A percentile compares a stretch with the other conserved stretches of the same genome.
Evolutionary conservation across 2,329 filamentous ascomycete species (phyloP).

Genomic region (Colletotrichum destructivum): DNA sequence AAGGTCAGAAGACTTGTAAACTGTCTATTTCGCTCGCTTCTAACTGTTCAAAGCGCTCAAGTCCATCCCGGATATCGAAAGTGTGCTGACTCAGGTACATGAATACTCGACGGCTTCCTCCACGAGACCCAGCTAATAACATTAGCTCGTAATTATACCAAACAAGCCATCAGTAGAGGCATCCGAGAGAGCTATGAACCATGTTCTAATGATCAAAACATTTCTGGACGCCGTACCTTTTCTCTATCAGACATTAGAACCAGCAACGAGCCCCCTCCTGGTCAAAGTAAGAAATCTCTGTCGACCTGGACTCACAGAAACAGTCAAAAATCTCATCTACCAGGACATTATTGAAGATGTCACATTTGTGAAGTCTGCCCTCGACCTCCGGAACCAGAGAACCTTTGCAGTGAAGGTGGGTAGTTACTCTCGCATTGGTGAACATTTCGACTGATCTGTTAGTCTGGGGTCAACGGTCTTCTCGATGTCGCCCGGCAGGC

Average conservation of each 20-base stretch:
- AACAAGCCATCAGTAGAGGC: slow-evolving; percentile 75
- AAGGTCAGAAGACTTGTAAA: slow-evolving; percentile 64
- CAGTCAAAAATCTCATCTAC: slow-evolving; percentile 76
- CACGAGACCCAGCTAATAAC: slow-evolving; percentile 41
- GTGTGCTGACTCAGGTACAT: slow-evolving; percentile 79
- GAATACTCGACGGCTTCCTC: rapidly evolving
- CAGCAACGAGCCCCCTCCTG: slow-evolving; percentile 76
- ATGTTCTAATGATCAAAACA: slow-evolving; percentile 88
- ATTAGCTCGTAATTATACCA: slow-evolving; percentile 82
- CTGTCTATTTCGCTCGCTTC: not conserved
- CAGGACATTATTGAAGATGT: slow-evolving; percentile 86
- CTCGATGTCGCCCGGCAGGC: slow-evolving; percentile 91
- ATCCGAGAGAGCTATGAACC: slow-evolving; percentile 87
- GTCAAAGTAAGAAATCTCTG: slow-evolving; percentile 80
- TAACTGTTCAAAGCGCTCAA: slow-evolving; percentile 73
- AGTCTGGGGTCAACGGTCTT: slow-evolving; percentile 86
- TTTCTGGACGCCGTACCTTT: slow-evolving; percentile 80
- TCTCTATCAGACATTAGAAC: slow-evolving; percentile 77
- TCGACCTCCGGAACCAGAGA: slow-evolving; percentile 91
- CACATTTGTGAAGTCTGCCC: slow-evolving; percentile 80
- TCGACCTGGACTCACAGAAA: slow-evolving; percentile 71
- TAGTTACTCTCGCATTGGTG: not conserved
- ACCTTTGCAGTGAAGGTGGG: slow-evolving; percentile 87
- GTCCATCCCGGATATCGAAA: slow-evolving; percentile 84
- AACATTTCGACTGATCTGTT: not conserved